Evolutionary conservation across 1,284 basidiomycete genomes (phyloP), one percentile per base, ranked within the genome.

Genomic region (Irpex sp.): DNA sequence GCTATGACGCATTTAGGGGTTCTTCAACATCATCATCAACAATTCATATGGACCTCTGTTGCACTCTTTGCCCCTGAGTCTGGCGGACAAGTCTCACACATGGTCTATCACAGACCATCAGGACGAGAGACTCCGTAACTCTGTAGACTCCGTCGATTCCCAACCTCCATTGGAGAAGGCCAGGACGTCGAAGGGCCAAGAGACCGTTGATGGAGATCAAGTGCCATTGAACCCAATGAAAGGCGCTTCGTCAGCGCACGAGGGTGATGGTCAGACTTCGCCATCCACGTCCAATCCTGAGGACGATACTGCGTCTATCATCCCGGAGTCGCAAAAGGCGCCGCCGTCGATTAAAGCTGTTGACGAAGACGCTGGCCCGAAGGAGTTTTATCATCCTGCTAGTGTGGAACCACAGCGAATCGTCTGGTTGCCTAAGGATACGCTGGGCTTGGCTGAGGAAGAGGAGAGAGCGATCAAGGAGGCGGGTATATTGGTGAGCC

Each of bases 341-440:
- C 60, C 31, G 61, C 55, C 60, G 19, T 63, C 58, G 17, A 62
- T 61, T 19, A 63, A 49, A 43, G 61, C 59, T 11, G 65, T 70
- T 19, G 71, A 70, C 68, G 68, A 70, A 59, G 71, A 71, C 47
- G 68, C 63, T 54, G 71, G 78, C 0, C 74, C 73, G 39, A 71
- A 75, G 65, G 80, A 80, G 50, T 97, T 95, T 77, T 87, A 90
- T 60, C 94, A 94, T 69, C 94, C 93, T 13, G 92, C 92, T 8
- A 80, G 86, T 9, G 86, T 88, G 59, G 83, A 88, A 58, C 85
- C 88, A 51, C 91, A 94, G 75, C 81, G 86, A 62, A 79, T 85
- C 8, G 78, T 97, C 46, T 97, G 95, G 95, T 75, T 97, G 58
- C 92, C 94, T 11, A 72, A 74, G 56, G 93, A 96, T 69, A 73